These are phyloP conservation scores for Thraustochytrium striatum DNA, from an alignment of 352 stramenopile genomes.

Conservation along the genomic window DNA sequence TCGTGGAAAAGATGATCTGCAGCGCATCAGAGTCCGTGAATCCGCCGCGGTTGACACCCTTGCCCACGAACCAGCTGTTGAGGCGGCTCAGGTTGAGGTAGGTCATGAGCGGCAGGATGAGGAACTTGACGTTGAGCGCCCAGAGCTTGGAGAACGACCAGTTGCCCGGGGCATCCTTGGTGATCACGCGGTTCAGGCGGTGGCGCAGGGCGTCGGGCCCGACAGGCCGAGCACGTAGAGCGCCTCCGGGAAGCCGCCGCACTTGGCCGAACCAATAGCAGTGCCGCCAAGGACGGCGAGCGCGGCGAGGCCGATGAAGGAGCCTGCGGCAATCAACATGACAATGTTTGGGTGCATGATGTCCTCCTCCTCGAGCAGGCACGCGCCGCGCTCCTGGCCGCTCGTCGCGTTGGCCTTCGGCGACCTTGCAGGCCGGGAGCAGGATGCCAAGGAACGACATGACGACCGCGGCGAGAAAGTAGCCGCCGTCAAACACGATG, in stretches of 20 bases:
- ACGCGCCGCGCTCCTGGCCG: no score
- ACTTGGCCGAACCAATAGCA: background rate
- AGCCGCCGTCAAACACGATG: background rate
- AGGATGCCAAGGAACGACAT: background rate
- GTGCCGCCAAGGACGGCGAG: background rate
- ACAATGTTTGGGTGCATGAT: background rate
- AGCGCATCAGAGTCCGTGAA: background rate
- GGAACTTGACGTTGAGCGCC: conserved; percentile 10
- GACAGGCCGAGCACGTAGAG: background rate
- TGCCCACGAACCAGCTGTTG: no score
- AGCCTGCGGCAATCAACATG: background rate
- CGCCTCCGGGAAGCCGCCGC: conserved; percentile 10
- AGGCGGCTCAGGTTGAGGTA: conserved; percentile 11
- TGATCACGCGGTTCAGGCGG: background rate
- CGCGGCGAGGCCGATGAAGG: background rate
- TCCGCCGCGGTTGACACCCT: no score
- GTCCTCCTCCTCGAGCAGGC: background rate
- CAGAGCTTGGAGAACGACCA: background rate
- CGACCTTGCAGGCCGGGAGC: background rate
- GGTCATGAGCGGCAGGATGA: conserved; percentile 1
- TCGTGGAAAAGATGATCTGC: background rate
- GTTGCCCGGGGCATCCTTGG: conserved; percentile 14
- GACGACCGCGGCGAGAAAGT: background rate
- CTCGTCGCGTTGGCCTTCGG: background rate
- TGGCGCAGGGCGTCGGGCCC: background rate